Conservation (phyloP, 2,329 filamentous ascomycete species). For the Fonsecaea pugnacius region DNA sequence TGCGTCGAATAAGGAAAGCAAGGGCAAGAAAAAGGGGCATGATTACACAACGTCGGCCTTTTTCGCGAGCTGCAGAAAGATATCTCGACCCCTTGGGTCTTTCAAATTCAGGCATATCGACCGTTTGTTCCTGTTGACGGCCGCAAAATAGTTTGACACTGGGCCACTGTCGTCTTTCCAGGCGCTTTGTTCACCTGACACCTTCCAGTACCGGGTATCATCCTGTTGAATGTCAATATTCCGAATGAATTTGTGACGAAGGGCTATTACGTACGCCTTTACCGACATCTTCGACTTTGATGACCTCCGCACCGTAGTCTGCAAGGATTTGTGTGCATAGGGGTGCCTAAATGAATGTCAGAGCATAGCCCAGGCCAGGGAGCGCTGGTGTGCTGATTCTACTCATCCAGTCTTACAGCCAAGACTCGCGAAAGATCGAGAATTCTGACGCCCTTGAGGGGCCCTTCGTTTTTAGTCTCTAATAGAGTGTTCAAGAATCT, state of each 20-base stretch:
- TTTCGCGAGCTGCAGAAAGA: background rate
- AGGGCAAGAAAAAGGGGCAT: background rate
- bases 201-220: constrained; percentile 30
- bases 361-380: no score
- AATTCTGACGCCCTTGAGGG: constrained; percentile 39
- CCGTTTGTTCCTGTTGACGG: constrained; percentile 32
- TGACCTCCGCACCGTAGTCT: constrained; percentile 35
- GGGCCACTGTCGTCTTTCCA: constrained; percentile 27
- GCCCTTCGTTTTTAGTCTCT: constrained; percentile 42
- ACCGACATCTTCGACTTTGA: constrained; percentile 37
- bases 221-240: constrained; percentile 8
- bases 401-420: constrained; percentile 15
- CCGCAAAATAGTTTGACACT: constrained; percentile 42
- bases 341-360: background rate
- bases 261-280: constrained; percentile 32
- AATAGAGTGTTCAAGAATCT: constrained; percentile 43
- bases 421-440: constrained; percentile 32
- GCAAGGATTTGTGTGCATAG: constrained; percentile 33
- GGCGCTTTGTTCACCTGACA: background rate
- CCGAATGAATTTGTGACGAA: no score
- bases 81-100: constrained; percentile 8
- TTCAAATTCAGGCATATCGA: constrained; percentile 30
- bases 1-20: background rate
- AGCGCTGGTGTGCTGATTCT: background rate
- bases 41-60: constrained; percentile 1